A percentile compares a stretch with the other conserved stretches of the same genome.
Conservation (phyloP, 1,139 yeast species). For the Blastobotrys apis region DNA sequence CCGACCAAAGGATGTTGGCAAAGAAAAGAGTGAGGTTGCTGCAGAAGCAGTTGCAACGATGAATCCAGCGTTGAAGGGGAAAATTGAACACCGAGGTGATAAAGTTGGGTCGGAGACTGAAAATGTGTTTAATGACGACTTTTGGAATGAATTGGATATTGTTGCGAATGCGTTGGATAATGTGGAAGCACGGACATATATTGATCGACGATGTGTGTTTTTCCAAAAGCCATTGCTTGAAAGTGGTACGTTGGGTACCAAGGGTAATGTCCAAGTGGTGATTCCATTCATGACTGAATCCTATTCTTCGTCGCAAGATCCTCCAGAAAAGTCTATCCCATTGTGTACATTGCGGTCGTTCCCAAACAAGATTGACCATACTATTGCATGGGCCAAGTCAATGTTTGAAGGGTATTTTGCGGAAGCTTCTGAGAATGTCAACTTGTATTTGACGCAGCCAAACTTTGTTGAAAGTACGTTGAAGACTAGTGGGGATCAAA, state of each 20-base stretch:
- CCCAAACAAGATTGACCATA: constrained; percentile 97
- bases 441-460: constrained; percentile 84
- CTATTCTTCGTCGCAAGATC: constrained; percentile 94
- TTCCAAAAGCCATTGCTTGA: constrained; percentile 88
- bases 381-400: constrained; percentile 98
- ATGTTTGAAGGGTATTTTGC: constrained; percentile 90
- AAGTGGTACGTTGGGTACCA: constrained; percentile 96
- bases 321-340: constrained; percentile 97
- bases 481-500: constrained; percentile 88
- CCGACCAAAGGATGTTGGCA: constrained; percentile 91
- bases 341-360: constrained; percentile 93
- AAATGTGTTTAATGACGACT: constrained; percentile 74
- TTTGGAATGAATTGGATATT: constrained; percentile 79
- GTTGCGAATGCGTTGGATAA: constrained; percentile 97
- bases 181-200: constrained; percentile 96
- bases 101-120: constrained; percentile 95
- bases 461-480: constrained; percentile 86
- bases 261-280: constrained; percentile 96
- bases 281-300: constrained; percentile 92
- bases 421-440: constrained; percentile 89
- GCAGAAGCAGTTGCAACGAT: constrained; percentile 75
- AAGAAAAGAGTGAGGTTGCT: constrained; percentile 86
- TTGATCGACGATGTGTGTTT: constrained; percentile 94
- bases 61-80: constrained; percentile 80
- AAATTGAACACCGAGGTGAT: constrained; percentile 71